These are phyloP conservation scores for Tetrahymena borealis DNA, from an alignment of 73 alveolate genomes.

Conservation along the genomic window DNA sequence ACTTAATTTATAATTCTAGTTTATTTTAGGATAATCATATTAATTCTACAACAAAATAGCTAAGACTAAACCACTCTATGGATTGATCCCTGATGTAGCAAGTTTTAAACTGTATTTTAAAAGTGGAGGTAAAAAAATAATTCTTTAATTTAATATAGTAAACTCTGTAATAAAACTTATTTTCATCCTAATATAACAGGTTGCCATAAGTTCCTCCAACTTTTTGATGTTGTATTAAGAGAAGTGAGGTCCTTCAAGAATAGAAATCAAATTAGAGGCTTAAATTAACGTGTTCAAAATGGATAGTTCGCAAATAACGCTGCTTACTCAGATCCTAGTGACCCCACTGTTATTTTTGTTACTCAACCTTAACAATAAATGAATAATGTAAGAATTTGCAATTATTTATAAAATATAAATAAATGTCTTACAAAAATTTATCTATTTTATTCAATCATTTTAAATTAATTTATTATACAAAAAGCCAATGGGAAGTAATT, in stretches of 20 bases:
- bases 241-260: constrained; percentile 25
- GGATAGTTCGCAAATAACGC: constrained; percentile 48
- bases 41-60: no score
- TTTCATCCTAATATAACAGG: neutral
- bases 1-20: neutral
- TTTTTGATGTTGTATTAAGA: constrained; percentile 1
- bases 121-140: constrained; percentile 81
- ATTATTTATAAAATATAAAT: neutral
- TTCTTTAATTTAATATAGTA: no score
- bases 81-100: constrained; percentile 81
- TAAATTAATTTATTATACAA: neutral
- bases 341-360: constrained; percentile 90
- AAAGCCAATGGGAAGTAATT: neutral
- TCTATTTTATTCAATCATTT: neutral
- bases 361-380: constrained; percentile 59
- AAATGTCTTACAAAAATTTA: neutral
- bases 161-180: neutral
- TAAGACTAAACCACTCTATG: constrained; percentile 62
- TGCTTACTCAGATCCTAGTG: constrained; percentile 97
- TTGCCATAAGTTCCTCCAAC: constrained; percentile 6
- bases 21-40: no score
- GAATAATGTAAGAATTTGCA: neutral
- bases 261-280: constrained; percentile 36
- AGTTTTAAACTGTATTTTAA: constrained; percentile 90
- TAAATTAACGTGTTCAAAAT: constrained; percentile 49